Percentiles rank a stretch among this genome's conserved stretches.
These are phyloP conservation scores for Scleromitrula shiraiana DNA, from an alignment of 2,329 filamentous ascomycete species.

Conservation along the genomic window DNA sequence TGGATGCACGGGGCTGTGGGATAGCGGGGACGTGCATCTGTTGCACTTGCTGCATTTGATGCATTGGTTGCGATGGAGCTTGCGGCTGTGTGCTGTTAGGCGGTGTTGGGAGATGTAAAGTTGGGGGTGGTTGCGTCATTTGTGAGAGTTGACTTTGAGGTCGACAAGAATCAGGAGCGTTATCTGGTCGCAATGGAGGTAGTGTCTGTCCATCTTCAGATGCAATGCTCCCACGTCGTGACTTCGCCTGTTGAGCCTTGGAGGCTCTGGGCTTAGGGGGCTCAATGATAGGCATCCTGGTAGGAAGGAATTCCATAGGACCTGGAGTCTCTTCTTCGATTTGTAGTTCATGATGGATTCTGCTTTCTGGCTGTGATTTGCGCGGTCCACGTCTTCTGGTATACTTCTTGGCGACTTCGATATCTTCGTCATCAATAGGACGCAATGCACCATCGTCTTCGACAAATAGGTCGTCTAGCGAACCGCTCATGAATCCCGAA, in stretches of 20 bases:
- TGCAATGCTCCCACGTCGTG: slow-evolving; percentile 21
- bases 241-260: slow-evolving; percentile 29
- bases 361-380: slow-evolving; percentile 10
- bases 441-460: slow-evolving; percentile 39
- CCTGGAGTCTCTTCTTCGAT: slow-evolving; percentile 33
- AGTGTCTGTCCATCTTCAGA: slow-evolving; percentile 27
- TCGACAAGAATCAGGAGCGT: slow-evolving; percentile 9
- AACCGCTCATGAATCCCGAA: slow-evolving; percentile 81
- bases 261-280: slow-evolving; percentile 20
- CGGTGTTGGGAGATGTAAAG: slow-evolving; percentile 4
- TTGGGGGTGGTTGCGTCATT: neutral
- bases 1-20: slow-evolving; percentile 35
- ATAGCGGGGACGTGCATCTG: slow-evolving; percentile 1
- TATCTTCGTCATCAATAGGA: slow-evolving; percentile 32
- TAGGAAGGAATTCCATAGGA: slow-evolving; percentile 35
- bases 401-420: slow-evolving; percentile 30
- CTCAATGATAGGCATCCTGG: slow-evolving; percentile 27
- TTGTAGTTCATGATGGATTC: slow-evolving; percentile 23
- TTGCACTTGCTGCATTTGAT: no score
- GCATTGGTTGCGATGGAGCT: slow-evolving; percentile 4
- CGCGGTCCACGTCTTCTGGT: slow-evolving; percentile 15
- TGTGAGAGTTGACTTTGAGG: no score
- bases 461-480: slow-evolving; percentile 50
- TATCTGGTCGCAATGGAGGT: slow-evolving; percentile 17
- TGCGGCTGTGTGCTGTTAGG: slow-evolving; percentile 8